Evolutionary conservation across 345 rosid species (phyloP).

Genomic region (Acer saccharum): DNA sequence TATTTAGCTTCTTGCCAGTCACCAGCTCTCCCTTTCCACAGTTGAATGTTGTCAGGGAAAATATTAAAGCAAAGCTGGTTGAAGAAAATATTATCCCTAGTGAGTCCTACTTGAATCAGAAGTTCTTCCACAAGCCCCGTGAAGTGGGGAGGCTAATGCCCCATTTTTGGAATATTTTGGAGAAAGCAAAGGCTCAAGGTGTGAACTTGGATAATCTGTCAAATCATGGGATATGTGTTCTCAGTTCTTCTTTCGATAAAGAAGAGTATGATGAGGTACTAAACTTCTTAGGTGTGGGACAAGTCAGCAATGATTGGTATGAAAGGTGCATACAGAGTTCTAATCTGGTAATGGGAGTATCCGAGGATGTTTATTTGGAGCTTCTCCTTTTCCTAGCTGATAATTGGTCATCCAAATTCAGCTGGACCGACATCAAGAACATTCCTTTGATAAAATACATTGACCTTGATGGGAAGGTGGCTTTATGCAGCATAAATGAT

Average conservation of each 20-base stretch:
- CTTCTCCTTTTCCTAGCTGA: slow-evolving; percentile 52
- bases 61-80: slow-evolving; percentile 37
- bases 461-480: slow-evolving; percentile 34
- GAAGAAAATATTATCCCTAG: slow-evolving; percentile 56
- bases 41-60: slow-evolving; percentile 49
- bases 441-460: slow-evolving; percentile 59
- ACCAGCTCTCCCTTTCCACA: slow-evolving; percentile 28
- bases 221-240: slow-evolving; percentile 48
- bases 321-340: slow-evolving; percentile 60
- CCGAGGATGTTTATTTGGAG: slow-evolving; percentile 50
- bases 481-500: slow-evolving; percentile 35
- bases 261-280: slow-evolving; percentile 36
- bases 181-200: slow-evolving; percentile 49
- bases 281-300: slow-evolving; percentile 50
- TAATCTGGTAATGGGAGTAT: slow-evolving; percentile 46
- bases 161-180: slow-evolving; percentile 58
- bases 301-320: slow-evolving; percentile 56
- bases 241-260: slow-evolving; percentile 52
- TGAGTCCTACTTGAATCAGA: slow-evolving; percentile 50
- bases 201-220: slow-evolving; percentile 61
- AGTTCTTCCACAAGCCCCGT: slow-evolving; percentile 58
- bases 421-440: slow-evolving; percentile 27
- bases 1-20: slow-evolving; percentile 67
- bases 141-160: slow-evolving; percentile 63
- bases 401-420: slow-evolving; percentile 51